Percentiles rank a stretch among this genome's conserved stretches.
These are phyloP conservation scores for Stylonectria norvegica DNA, from an alignment of 2,329 filamentous ascomycete species.

Conservation along the genomic window DNA sequence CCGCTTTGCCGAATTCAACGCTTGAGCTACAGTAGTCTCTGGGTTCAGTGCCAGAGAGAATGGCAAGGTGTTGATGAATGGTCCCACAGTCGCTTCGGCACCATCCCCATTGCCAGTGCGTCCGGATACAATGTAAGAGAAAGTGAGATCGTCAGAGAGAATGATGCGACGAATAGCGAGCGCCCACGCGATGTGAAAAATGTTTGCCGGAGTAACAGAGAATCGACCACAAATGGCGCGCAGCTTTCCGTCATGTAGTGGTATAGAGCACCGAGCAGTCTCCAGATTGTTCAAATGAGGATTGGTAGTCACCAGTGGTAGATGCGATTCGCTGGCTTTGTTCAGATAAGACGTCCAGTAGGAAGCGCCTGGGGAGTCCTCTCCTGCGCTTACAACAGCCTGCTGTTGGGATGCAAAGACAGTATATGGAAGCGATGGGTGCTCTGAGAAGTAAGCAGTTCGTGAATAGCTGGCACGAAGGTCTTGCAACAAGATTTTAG, in stretches of 20 bases:
- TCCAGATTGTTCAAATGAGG: neutral
- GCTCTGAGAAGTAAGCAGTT: conserved; percentile 1
- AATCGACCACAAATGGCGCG: neutral
- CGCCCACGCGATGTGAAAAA: conserved; percentile 1
- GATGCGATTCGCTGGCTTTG: conserved; percentile 4
- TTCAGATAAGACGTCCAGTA: conserved; percentile 5
- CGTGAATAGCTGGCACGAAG: conserved; percentile 1
- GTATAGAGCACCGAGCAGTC: neutral
- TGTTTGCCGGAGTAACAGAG: conserved; percentile 2
- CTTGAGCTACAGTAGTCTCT: neutral
- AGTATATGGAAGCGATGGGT: neutral
- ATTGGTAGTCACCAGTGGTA: conserved; percentile 2
- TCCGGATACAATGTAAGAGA: conserved; percentile 4
- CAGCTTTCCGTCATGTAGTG: neutral
- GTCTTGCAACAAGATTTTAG: conserved; percentile 7
- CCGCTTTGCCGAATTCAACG: neutral
- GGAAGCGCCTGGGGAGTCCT: neutral
- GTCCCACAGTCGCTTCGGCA: neutral
- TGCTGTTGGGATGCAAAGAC: conserved; percentile 1
- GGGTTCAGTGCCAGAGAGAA: neutral
- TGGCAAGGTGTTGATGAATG: conserved; percentile 1
- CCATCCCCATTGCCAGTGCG: neutral
- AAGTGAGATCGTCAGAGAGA: neutral
- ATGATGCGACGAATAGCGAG: conserved; percentile 3
- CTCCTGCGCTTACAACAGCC: neutral